Evolutionary conservation across 345 rosid species (phyloP).

Genomic region (Citrus trifoliata): DNA sequence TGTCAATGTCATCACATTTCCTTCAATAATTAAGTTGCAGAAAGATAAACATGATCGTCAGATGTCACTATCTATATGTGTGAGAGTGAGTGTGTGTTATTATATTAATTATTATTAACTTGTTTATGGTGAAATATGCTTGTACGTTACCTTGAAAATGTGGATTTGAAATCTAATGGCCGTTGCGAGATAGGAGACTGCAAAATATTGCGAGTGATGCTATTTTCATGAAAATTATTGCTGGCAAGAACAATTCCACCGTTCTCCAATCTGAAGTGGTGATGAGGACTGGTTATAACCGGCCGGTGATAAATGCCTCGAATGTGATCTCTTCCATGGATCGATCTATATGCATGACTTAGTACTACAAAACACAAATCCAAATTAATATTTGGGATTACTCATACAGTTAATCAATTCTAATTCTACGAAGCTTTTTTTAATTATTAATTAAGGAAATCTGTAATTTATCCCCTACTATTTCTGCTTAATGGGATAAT

Average conservation of each 20-base stretch:
- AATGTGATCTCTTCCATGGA: constrained; percentile 22
- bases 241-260: constrained; percentile 33
- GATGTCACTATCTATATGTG: not conserved
- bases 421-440: not conserved
- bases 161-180: constrained; percentile 14
- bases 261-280: constrained; percentile 40
- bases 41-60: not conserved
- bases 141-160: constrained; percentile 25
- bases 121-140: not conserved
- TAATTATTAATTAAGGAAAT: not conserved
- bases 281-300: constrained; percentile 18
- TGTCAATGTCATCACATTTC: not conserved
- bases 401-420: too few relatives aligned
- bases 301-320: constrained; percentile 14
- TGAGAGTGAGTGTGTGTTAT: too few relatives aligned
- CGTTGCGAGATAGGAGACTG: constrained; percentile 20
- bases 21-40: constrained; percentile 10
- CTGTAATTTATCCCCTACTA: not conserved
- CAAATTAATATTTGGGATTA: not conserved
- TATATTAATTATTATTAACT: not conserved
- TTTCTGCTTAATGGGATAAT: not conserved
- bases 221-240: constrained; percentile 11
- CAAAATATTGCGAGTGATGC: constrained; percentile 10
- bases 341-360: constrained; percentile 20
- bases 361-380: constrained; percentile 21